These are phyloP conservation scores for Camellia japonica DNA, from an alignment of 148 eudicot species.

Conservation along the genomic window DNA sequence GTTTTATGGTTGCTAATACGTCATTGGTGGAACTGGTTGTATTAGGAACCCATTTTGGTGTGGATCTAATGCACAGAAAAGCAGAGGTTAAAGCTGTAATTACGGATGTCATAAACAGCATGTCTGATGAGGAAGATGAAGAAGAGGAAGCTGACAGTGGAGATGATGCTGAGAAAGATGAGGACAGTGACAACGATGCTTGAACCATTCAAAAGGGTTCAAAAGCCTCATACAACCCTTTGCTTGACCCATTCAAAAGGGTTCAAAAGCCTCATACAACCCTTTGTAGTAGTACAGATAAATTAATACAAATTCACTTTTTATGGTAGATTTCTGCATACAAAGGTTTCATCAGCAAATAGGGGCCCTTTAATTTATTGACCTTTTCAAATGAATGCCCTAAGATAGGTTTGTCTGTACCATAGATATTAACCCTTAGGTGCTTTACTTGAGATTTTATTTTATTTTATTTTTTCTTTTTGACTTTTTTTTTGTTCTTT, in stretches of 20 bases:
- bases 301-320: conserved; percentile 6
- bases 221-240: not conserved
- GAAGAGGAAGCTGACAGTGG: conserved; percentile 16
- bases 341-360: conserved; percentile 3
- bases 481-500: too few species aligned
- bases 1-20: not conserved
- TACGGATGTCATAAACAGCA: conserved; percentile 73
- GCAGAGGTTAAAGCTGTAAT: conserved; percentile 75
- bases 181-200: conserved; percentile 15
- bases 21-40: not conserved
- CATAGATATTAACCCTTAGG: conserved; percentile 12
- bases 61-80: conserved; percentile 72
- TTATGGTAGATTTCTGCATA: not conserved
- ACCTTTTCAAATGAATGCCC: not conserved
- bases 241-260: not conserved
- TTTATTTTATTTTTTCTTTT: not conserved
- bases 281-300: not conserved
- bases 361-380: not conserved
- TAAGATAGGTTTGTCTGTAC: conserved; percentile 18
- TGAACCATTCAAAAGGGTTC: not conserved
- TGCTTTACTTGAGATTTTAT: not conserved
- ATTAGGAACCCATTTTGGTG: conserved; percentile 64
- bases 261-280: not conserved
- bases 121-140: conserved; percentile 64
- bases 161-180: conserved; percentile 15